These are phyloP conservation scores for Penicillium chermesinum DNA, from an alignment of 495 filamentous ascomycete species.

Conservation along the genomic window DNA sequence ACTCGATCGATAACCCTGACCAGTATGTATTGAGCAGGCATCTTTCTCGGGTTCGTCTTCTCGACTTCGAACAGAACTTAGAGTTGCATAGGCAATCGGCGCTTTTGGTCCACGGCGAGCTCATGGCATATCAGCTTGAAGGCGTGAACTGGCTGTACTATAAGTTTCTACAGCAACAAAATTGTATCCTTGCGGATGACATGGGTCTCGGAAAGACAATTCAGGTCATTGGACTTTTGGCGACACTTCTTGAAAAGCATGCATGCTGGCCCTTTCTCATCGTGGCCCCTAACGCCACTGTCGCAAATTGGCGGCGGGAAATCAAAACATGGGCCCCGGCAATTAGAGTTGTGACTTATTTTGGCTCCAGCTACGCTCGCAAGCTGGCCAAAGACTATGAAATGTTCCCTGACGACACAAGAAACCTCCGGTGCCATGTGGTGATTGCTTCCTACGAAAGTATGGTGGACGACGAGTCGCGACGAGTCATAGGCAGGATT, in stretches of 20 bases:
- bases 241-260: conserved; percentile 72
- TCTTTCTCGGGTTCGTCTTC: conserved; percentile 54
- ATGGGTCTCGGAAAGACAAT: conserved; percentile 99
- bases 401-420: conserved; percentile 63
- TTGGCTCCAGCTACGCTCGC: conserved; percentile 66
- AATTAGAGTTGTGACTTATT: conserved; percentile 85
- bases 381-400: conserved; percentile 70
- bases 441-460: conserved; percentile 94
- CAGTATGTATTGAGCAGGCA: conserved; percentile 51
- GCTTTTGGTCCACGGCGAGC: conserved; percentile 66
- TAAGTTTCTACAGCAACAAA: conserved; percentile 73
- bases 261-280: conserved; percentile 88
- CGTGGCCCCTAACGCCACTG: conserved; percentile 90
- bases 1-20: conserved; percentile 59
- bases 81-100: conserved; percentile 68
- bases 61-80: conserved; percentile 60
- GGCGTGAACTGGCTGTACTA: conserved; percentile 97
- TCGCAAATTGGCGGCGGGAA: conserved; percentile 94
- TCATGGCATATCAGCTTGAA: conserved; percentile 93
- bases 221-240: conserved; percentile 80
- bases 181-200: conserved; percentile 94
- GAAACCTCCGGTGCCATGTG: conserved; percentile 73
- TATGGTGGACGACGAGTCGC: conserved; percentile 62
- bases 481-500: conserved; percentile 56
- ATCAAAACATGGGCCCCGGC: conserved; percentile 89